phyloP scores from a whole-genome alignment of 2,329 filamentous ascomycete species.

The Trichoderma koningiopsis region DNA sequence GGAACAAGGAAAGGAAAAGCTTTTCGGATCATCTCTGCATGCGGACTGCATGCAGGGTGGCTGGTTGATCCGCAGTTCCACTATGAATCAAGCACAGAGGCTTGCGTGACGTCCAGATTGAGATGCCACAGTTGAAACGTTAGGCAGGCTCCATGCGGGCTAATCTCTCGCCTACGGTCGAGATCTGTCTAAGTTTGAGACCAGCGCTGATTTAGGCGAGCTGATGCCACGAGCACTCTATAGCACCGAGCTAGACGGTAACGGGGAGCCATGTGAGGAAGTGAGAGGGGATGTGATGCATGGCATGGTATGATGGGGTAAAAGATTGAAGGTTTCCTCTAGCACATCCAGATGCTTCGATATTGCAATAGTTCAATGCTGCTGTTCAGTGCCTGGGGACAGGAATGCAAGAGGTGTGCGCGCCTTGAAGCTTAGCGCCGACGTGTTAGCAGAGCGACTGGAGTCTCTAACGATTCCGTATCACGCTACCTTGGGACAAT shows the following conservation, averaged over 20 bases:
- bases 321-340: not conserved
- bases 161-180: conserved; percentile 7
- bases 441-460: not conserved
- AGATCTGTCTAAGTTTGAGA: conserved; percentile 18
- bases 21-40: conserved; percentile 9
- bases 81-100: not conserved
- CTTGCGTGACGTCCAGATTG: conserved; percentile 5
- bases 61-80: conserved; percentile 5
- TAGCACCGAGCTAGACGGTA: not conserved
- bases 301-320: not conserved
- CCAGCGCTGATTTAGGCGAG: conserved; percentile 13
- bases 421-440: conserved; percentile 12
- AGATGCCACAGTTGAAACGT: conserved; percentile 2
- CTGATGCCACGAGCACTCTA: conserved; percentile 1
- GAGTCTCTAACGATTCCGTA: not conserved
- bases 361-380: not conserved
- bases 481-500: conserved; percentile 1
- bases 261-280: not conserved
- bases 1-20: not conserved
- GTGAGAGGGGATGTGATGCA: not conserved
- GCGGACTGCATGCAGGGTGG: conserved; percentile 18
- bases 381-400: not conserved
- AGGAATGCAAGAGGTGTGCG: not conserved
- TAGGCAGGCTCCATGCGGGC: conserved; percentile 9
- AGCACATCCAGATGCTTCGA: not conserved